Evolutionary conservation across 768 basidiomycete genomes (phyloP).

Genomic region (Pisolithus orientalis): DNA sequence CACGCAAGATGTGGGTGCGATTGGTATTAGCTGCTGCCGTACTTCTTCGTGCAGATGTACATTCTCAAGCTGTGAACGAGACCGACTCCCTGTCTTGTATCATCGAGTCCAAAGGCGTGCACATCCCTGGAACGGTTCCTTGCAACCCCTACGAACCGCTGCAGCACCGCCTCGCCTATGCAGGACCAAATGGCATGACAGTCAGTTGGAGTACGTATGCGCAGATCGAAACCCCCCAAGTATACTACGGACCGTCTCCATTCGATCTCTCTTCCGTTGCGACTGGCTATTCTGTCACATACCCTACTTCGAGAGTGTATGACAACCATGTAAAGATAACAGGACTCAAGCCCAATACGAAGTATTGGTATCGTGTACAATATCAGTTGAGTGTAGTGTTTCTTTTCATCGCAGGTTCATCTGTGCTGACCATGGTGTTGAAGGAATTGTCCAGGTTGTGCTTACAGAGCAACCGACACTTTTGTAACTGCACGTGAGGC

Average conservation of each 20-base stretch:
- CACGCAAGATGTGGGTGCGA: constrained; percentile 6
- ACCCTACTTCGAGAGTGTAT: constrained; percentile 20
- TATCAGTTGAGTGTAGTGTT: constrained; percentile 14
- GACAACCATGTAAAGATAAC: constrained; percentile 24
- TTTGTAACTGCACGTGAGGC: constrained; percentile 17
- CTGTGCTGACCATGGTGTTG: background rate
- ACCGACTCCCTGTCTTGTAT: constrained; percentile 16
- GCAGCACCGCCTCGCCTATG: constrained; percentile 21
- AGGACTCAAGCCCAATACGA: constrained; percentile 17
- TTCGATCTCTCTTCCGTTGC: constrained; percentile 13
- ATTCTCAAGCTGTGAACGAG: constrained; percentile 15
- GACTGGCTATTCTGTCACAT: constrained; percentile 16
- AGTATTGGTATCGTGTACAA: constrained; percentile 23
- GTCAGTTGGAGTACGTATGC: constrained; percentile 20
- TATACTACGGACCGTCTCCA: constrained; percentile 20
- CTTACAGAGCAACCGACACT: constrained; percentile 18
- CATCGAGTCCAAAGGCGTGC: constrained; percentile 23
- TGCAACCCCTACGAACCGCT: constrained; percentile 24
- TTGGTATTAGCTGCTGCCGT: constrained; percentile 1
- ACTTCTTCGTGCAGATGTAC: constrained; percentile 1
- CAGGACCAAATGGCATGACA: constrained; percentile 20
- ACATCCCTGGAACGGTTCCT: constrained; percentile 21
- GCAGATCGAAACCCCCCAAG: constrained; percentile 17
- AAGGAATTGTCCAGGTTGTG: constrained; percentile 23
- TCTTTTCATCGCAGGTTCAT: background rate